These are phyloP conservation scores for Solanum rostratum DNA, from an alignment of 257 asterid species.

Conservation along the genomic window DNA sequence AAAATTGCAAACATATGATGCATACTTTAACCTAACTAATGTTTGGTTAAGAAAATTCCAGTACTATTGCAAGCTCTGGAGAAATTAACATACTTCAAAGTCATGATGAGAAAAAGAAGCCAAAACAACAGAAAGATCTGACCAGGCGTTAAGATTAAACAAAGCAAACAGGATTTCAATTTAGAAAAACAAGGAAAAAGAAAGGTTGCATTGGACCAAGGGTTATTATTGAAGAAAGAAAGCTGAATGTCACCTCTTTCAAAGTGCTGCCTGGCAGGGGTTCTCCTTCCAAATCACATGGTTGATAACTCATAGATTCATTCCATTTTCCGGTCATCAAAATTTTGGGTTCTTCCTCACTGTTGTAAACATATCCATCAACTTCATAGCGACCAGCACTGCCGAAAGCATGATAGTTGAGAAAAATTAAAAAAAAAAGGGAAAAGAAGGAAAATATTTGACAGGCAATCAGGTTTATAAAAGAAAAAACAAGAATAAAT, in stretches of 20 bases:
- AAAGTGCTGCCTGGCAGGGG: conserved; percentile 82
- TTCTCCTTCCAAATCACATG: conserved; percentile 92
- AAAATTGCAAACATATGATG: neutral
- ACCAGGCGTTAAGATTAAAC: neutral
- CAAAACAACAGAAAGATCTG: neutral
- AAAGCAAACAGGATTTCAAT: neutral
- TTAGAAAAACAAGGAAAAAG: neutral
- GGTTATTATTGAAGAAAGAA: neutral
- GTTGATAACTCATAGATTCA: conserved; percentile 81
- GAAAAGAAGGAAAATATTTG: neutral
- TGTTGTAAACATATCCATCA: conserved; percentile 92
- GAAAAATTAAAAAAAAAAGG: neutral
- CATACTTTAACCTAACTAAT: neutral
- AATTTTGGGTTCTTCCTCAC: conserved; percentile 86
- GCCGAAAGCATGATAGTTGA: conserved; percentile 6
- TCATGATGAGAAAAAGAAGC: neutral
- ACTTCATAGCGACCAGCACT: conserved; percentile 97
- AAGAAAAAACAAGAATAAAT: neutral
- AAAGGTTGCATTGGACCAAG: neutral
- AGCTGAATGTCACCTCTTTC: conserved; percentile 59
- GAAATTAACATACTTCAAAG: neutral
- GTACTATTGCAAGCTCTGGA: neutral
- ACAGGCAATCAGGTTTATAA: neutral
- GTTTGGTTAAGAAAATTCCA: neutral
- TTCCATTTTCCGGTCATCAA: conserved; percentile 99